Conservation (phyloP, 768 basidiomycete genomes). For the Pisolithus orientalis region DNA sequence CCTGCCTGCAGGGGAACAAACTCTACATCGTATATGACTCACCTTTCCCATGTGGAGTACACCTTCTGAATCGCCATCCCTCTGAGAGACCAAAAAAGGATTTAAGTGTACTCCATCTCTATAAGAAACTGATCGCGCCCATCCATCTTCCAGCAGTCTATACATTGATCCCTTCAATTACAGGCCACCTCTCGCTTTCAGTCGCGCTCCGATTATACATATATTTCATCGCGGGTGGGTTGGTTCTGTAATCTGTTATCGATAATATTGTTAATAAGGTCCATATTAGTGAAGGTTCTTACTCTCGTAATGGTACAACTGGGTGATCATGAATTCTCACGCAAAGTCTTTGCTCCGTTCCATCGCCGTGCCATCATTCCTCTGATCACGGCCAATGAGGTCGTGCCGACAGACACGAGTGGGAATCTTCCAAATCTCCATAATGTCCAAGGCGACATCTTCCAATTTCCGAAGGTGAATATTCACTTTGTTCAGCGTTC, state of each 20-base stretch:
- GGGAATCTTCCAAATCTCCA: not conserved
- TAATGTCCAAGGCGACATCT: constrained; percentile 5
- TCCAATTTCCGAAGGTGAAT: constrained; percentile 2
- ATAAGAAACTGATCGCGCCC: not conserved
- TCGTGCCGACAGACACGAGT: not conserved
- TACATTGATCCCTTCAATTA: not conserved
- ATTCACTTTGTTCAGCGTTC: not conserved
- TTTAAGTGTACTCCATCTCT: not conserved
- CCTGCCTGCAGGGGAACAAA: not conserved
- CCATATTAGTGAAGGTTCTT: not conserved
- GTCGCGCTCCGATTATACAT: not conserved
- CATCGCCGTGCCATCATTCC: constrained; percentile 1
- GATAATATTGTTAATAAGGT: not conserved
- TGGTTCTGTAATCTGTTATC: not conserved
- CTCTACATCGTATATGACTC: not conserved
- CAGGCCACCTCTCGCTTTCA: not conserved
- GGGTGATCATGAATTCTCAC: not conserved
- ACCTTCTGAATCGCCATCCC: too few species aligned
- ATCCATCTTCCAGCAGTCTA: not conserved
- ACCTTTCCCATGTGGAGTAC: not conserved
- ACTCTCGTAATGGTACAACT: not conserved
- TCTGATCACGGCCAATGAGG: not conserved
- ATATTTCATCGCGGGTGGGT: not conserved
- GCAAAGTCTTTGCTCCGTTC: not conserved
- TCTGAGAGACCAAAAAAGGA: not conserved